Percentiles rank a stretch among this genome's conserved stretches.
These are phyloP conservation scores for Taiwanofungus camphoratus DNA, from an alignment of 1,284 basidiomycete genomes.

Conservation along the genomic window DNA sequence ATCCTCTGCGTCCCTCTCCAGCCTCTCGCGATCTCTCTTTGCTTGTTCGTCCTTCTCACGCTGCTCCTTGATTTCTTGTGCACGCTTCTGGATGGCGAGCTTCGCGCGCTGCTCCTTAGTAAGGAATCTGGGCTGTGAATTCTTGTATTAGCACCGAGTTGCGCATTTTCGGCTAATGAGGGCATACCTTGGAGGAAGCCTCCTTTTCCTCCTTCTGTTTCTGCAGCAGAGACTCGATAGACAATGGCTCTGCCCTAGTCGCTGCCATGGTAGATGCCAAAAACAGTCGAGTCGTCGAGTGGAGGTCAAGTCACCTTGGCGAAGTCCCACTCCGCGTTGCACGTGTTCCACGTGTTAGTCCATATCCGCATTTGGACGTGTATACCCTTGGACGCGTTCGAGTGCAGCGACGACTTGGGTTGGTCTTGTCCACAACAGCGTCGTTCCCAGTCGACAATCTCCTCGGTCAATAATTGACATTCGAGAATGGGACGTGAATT, in stretches of 20 bases:
- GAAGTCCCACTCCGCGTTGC: no score
- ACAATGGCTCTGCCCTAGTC: constrained; percentile 54
- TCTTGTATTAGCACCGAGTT: no score
- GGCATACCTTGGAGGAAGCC: constrained; percentile 77
- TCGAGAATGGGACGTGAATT: constrained; percentile 22
- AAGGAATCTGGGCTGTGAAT: constrained; percentile 77
- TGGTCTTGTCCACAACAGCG: background rate
- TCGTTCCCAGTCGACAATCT: background rate
- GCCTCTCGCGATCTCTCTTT: constrained; percentile 51
- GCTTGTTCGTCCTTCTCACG: constrained; percentile 56
- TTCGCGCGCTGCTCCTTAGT: constrained; percentile 85
- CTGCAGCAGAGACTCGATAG: constrained; percentile 80
- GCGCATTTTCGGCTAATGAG: no score
- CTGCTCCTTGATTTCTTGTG: constrained; percentile 69
- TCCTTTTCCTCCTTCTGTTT: constrained; percentile 87
- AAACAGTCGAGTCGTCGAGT: no score
- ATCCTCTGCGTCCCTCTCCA: constrained; percentile 75
- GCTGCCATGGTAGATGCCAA: constrained; percentile 30
- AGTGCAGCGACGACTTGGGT: background rate
- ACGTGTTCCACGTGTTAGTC: constrained; percentile 29
- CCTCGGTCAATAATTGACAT: background rate
- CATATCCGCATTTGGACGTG: background rate
- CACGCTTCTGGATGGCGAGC: constrained; percentile 82
- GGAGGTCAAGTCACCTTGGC: no score
- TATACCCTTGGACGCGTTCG: background rate